These are phyloP conservation scores for Trichoderma atroviride DNA, from an alignment of 2,329 filamentous ascomycete species.

Conservation along the genomic window DNA sequence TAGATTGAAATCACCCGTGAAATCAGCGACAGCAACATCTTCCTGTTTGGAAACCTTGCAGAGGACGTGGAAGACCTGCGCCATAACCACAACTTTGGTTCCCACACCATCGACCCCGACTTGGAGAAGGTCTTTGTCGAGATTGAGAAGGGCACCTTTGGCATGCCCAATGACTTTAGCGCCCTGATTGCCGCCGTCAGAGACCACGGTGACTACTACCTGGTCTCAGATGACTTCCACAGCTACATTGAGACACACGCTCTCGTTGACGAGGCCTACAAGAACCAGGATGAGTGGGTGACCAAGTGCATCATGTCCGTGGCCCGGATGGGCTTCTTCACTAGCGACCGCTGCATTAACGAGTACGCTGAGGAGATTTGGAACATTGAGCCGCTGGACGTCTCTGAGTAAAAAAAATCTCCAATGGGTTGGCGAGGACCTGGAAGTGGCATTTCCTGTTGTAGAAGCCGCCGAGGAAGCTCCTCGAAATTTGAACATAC, in stretches of 20 bases:
- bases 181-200: constrained; percentile 82
- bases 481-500: background rate
- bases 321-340: constrained; percentile 96
- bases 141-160: constrained; percentile 81
- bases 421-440: background rate
- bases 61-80: constrained; percentile 97
- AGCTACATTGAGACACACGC: constrained; percentile 90
- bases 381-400: constrained; percentile 83
- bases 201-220: constrained; percentile 95
- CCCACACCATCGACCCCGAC: constrained; percentile 74
- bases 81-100: constrained; percentile 82
- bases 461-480: background rate
- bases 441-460: background rate
- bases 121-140: constrained; percentile 80
- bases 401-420: constrained; percentile 42
- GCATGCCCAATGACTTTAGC: constrained; percentile 75
- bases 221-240: constrained; percentile 96
- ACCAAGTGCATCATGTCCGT: constrained; percentile 88
- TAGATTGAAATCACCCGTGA: constrained; percentile 96
- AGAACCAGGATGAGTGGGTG: constrained; percentile 89
- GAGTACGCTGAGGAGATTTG: constrained; percentile 97
- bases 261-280: constrained; percentile 89
- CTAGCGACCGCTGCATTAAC: constrained; percentile 89
- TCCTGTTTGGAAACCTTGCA: constrained; percentile 93
- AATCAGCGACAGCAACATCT: constrained; percentile 95